Base-by-base conservation (phyloP, 139 green algal genomes). In the Asterochloris erici region DNA sequence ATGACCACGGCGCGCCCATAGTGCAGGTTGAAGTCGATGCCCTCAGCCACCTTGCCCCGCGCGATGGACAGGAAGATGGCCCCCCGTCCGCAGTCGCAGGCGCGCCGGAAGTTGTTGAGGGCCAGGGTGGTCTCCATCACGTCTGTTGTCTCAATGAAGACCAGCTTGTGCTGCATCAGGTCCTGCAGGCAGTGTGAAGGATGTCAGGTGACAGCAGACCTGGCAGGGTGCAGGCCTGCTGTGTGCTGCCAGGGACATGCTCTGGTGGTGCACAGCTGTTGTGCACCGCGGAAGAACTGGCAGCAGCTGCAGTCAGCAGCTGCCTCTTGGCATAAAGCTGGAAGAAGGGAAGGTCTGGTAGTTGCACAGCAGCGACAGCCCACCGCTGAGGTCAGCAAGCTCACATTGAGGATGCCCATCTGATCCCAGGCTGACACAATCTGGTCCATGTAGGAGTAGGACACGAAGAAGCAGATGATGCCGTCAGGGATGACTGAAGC, bases 1-100 rank as follows among this genome's bases (percentile, higher is more conserved):
- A 99, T 99, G 73, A 99, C 93, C 79, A 99, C 97, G 29, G 90
- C 92, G 54, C 93, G 88, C 15, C 93, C 94, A 79, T 97, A 98
- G 85, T 98, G 94, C 9, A 92, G 86, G 89, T 99, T 97, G 90
- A 99, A 99, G 85, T 99, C 97, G 81, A 99, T 99, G 71, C 97
- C 97, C 87, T 99, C 97, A n/a, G 82, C 23, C 66, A 91, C 92
- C 87, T 97, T 97, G 73, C 94, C 94, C 4, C 94, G 85, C 0
- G 94, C 94, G n/a, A 97, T 90, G 24, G 88, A 95, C 81, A 99
- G 93, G 91, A 99, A 99, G 21, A 99, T 89, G 16, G 93, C 97
- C 0, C 97, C 97, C 0, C 97, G 86, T 47, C 97, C 97, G 83
- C 94, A 97, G 90, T 99, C 97, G 85, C 97, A 99, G 0, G 97